Evolutionary conservation across 1,284 basidiomycete species (phyloP).

Genomic region (Polyporus tsugae): DNA sequence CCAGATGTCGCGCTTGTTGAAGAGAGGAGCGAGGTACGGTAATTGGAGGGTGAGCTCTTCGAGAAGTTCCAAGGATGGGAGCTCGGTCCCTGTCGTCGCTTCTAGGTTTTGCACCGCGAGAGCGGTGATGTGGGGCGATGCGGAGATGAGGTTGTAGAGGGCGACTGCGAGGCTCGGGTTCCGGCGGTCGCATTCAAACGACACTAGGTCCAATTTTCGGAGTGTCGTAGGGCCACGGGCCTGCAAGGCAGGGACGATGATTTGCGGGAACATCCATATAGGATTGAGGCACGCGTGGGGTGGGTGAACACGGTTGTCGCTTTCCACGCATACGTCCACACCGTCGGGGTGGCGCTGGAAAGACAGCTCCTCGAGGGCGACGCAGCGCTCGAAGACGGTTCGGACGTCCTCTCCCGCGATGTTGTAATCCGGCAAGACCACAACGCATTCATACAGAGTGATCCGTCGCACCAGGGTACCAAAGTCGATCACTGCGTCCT

Average conservation of each 20-base stretch:
- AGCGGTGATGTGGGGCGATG: neutral
- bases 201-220: neutral
- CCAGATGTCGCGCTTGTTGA: neutral
- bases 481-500: neutral
- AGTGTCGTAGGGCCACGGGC: neutral
- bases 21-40: neutral
- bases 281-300: neutral
- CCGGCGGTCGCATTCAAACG: neutral
- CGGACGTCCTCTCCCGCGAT: neutral
- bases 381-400: neutral
- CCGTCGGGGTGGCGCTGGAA: neutral
- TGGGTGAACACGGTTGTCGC: neutral
- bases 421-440: neutral
- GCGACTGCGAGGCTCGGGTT: neutral
- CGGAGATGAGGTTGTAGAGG: neutral
- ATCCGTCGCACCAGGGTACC: constrained; percentile 9
- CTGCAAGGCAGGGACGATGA: neutral
- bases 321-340: neutral
- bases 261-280: neutral
- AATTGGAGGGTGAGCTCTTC: neutral
- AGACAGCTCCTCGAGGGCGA: neutral
- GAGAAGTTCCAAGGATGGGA: neutral
- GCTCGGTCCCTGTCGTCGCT: neutral
- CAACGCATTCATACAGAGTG: neutral
- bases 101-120: neutral